Evolutionary conservation across 2,329 filamentous ascomycete species (phyloP).

Genomic region (Colletotrichum coccodes): DNA sequence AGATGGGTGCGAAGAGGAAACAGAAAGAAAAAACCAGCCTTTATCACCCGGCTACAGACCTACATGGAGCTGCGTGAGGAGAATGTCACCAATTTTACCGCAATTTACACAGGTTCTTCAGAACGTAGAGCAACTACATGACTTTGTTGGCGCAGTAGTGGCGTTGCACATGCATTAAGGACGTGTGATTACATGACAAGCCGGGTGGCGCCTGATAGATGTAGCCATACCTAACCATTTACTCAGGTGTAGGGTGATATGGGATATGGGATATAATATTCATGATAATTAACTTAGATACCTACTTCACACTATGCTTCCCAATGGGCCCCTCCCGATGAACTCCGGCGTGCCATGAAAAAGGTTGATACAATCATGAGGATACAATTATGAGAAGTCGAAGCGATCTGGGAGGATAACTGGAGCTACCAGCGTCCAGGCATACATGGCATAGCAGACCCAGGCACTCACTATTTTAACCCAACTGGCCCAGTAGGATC

Average conservation of each 20-base stretch:
- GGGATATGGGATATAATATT: not conserved
- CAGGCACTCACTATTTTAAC: conserved; percentile 98
- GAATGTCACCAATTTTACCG: not conserved
- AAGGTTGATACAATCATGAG: not conserved
- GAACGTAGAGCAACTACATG: not conserved
- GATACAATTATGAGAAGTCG: conserved; percentile 61
- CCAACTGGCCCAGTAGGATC: conserved; percentile 98
- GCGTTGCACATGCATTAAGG: not conserved
- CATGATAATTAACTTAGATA: no score
- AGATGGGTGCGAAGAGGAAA: no score
- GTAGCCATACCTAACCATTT: no score
- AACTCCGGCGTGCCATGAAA: not conserved
- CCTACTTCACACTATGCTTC: not conserved
- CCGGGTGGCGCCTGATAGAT: no score
- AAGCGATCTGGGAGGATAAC: conserved; percentile 88
- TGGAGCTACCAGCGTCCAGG: conserved; percentile 92
- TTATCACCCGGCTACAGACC: not conserved
- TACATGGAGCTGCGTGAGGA: not conserved
- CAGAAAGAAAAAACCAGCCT: not conserved
- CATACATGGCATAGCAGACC: conserved; percentile 95
- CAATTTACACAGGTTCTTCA: not conserved
- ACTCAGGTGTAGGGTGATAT: no score
- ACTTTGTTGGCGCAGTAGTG: not conserved
- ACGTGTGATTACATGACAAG: not conserved
- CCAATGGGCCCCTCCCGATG: not conserved